Conservation (phyloP, 2,329 filamentous ascomycete species). For the Metarhizium humberi region DNA sequence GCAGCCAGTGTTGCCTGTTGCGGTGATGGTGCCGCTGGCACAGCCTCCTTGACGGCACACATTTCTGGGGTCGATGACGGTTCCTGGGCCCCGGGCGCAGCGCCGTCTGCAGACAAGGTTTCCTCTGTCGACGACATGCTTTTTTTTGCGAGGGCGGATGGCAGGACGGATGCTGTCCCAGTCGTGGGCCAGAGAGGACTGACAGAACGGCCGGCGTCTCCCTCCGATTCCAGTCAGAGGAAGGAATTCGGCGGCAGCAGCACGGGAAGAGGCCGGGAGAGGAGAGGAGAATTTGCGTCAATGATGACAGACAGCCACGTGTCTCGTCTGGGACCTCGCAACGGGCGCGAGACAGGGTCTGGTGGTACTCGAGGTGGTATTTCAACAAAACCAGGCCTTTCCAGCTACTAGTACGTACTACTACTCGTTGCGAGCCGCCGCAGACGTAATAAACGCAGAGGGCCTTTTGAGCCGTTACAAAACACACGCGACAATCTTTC, state of each 20-base stretch:
- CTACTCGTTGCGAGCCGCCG: no score
- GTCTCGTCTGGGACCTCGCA: background rate
- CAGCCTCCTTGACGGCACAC: slow-evolving; percentile 4
- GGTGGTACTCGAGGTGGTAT: no score
- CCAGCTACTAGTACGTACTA: no score
- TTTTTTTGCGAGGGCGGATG: no score
- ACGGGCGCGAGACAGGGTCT: no score
- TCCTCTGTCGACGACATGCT: background rate
- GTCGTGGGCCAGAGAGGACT: background rate
- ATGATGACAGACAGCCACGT: background rate
- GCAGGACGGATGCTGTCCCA: no score
- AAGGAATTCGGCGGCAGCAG: background rate
- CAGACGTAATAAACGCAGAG: no score
- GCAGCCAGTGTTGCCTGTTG: background rate
- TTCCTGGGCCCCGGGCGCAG: slow-evolving; percentile 1
- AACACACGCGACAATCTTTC: no score
- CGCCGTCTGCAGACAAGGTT: background rate
- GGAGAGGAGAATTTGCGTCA: background rate
- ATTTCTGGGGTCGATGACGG: background rate
- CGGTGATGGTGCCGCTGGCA: background rate
- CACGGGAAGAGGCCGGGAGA: background rate
- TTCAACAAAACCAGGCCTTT: no score
- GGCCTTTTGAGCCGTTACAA: no score
- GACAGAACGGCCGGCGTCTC: background rate
- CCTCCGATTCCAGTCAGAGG: background rate